phyloP scores from a whole-genome alignment of 2,329 filamentous ascomycete species.

The Colletotrichum orbiculare region DNA sequence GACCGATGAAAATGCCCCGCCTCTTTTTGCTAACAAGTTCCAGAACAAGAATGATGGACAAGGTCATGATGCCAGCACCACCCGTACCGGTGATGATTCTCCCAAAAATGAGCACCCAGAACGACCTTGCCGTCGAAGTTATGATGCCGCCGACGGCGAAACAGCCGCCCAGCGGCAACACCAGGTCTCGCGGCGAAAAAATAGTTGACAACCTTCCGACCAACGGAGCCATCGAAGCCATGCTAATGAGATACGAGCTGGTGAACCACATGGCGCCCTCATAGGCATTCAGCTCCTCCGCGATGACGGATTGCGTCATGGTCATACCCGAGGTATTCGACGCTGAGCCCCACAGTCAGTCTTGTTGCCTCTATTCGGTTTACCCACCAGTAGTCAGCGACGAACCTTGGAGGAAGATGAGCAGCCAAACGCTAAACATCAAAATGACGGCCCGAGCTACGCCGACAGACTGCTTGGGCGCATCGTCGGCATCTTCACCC shows the following conservation, averaged over 20 bases:
- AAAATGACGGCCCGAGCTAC: slow-evolving; percentile 56
- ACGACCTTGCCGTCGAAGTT: slow-evolving; percentile 69
- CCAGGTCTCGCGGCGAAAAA: slow-evolving; percentile 75
- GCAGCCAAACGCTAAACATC: slow-evolving; percentile 62
- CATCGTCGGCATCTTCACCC: slow-evolving; percentile 24
- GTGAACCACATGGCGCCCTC: slow-evolving; percentile 83
- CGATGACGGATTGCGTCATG: slow-evolving; percentile 82
- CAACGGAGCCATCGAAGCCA: slow-evolving; percentile 74
- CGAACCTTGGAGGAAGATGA: slow-evolving; percentile 71
- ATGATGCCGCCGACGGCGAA: slow-evolving; percentile 72
- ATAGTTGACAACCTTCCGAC: slow-evolving; percentile 78
- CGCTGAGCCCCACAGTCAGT: slow-evolving; percentile 45
- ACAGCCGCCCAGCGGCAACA: slow-evolving; percentile 68
- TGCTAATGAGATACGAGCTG: slow-evolving; percentile 74
- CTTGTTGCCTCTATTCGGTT: too few species aligned
- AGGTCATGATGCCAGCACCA: slow-evolving; percentile 76
- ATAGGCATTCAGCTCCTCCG: slow-evolving; percentile 79
- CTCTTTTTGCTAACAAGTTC: slow-evolving; percentile 75
- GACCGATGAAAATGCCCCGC: slow-evolving; percentile 78
- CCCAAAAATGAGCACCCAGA: slow-evolving; percentile 74
- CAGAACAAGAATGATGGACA: slow-evolving; percentile 81
- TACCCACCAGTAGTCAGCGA: background rate
- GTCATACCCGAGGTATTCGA: slow-evolving; percentile 84
- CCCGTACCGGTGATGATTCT: slow-evolving; percentile 76
- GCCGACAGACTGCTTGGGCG: slow-evolving; percentile 41